phyloP scores from a whole-genome alignment of 2,329 filamentous ascomycete genomes.

The Neonectria neomacrospora region DNA sequence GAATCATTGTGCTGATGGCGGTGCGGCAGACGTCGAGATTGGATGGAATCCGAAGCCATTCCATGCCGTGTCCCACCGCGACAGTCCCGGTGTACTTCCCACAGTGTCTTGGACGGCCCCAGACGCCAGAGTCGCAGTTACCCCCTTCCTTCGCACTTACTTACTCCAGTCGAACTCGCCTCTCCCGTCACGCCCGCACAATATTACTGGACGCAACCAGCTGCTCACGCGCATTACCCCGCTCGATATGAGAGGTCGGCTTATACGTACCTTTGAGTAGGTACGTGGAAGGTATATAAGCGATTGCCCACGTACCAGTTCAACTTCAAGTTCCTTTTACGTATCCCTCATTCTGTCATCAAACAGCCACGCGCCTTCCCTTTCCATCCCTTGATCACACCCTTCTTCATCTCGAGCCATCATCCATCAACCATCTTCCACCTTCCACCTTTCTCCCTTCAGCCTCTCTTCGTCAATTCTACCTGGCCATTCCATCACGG shows the following conservation, averaged over 20 bases:
- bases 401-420: conserved; percentile 2
- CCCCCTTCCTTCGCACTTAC: not conserved
- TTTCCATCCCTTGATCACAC: not conserved
- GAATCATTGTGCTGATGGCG: not conserved
- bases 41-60: not conserved
- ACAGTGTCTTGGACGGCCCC: not conserved
- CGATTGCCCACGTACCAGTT: conserved; percentile 14
- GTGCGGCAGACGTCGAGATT: conserved; percentile 5
- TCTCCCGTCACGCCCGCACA: not conserved
- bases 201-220: conserved; percentile 12
- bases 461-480: not conserved
- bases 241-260: conserved; percentile 32
- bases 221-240: conserved; percentile 43
- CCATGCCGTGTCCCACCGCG: not conserved
- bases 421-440: not conserved
- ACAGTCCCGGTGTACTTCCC: not conserved
- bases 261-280: not conserved
- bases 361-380: not conserved
- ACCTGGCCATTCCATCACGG: conserved; percentile 11
- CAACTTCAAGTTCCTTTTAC: not conserved
- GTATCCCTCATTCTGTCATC: conserved; percentile 29
- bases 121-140: not conserved
- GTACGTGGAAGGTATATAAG: conserved; percentile 23
- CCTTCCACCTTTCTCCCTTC: not conserved
- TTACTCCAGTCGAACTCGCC: not conserved